Base-by-base conservation (phyloP, 495 filamentous ascomycete species). In the Trichoderma erinaceum region DNA sequence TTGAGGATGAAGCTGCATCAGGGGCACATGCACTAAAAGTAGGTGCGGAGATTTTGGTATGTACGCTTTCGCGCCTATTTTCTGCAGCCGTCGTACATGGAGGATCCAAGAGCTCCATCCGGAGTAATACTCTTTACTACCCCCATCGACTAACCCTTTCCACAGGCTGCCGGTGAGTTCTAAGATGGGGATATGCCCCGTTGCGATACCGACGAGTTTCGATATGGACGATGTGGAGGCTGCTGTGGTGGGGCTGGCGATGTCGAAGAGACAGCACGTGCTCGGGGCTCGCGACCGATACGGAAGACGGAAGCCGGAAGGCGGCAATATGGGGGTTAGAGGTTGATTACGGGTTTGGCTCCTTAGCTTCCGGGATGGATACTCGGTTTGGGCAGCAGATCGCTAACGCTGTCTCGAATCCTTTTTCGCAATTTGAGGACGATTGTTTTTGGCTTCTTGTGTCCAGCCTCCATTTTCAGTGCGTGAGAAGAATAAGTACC, bases 271-370 rank as follows among this genome's bases (percentile, higher is more conserved):
- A 7, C 56, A 32, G 25, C 56, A 61, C 56, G 56, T 61, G 56
- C 25, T 61, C 56, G 23, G 56, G 29, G 56, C 27, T 61, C 16
- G 56, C 56, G 23, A 61, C 56, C 56, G 56, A 61, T 61, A 32
- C 56, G 56, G 56, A 61, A 32, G 23, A 61, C 56, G 56, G 56
- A 61, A 61, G 27, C 56, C 56, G 56, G 56, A 32, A 61, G 25
- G 11, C 56, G 56, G 56, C 3, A 61, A 21, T 21, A n/a, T 23
- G 56, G 56, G 56, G 56, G 56, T 61, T 25, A 29, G 56, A 32
- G 25, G 56, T 61, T 61, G 25, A 61, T 61, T 61, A 18, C 56
- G 23, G 23, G 16, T 15, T 3, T 61, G 56, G 50, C 44, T n/a
- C 44, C n/a, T n/a, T 61, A 29, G 56, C n/a, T 61, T 61, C 56